Evolutionary conservation across 169 alveolate genomes (phyloP), one percentile per base, ranked within the genome.

Genomic region (Babesia gibsoni): DNA sequence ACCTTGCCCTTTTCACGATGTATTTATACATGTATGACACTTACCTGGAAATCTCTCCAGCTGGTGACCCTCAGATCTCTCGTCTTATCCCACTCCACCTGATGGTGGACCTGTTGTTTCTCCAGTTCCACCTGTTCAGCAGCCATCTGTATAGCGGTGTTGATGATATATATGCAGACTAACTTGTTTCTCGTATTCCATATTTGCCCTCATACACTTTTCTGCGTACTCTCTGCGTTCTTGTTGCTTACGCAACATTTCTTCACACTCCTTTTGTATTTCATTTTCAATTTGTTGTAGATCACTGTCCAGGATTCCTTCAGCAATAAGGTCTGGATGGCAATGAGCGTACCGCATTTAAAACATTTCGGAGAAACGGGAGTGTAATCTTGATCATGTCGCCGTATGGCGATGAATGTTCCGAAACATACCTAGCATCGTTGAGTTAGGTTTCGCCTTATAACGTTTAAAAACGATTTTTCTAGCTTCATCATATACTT

Each of bases 141-240:
- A 36, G 67, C 78, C 58, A 74, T 33, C 73, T 74, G 56, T 29
- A 18, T 10, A 52, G 10, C 29, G 16, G 9, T 23, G 33, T 18
- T 2, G 23, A n/a, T 1, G 4, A 1, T 2, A 6, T 45, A 30
- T 49, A 52, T 35, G 54, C 52, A 43, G 70, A 57, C 75, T 58
- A 33, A 74, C 84, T 66, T 83, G 86, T 39, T 77, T 80, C 58
- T 70, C 91, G 73, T 83, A 83, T 58, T 80, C 82, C 74, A 88
- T 59, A 65, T 91, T 91, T 5, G 95, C 94, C 27, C 68, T 46
- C 49, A 87, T 75, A 59, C 94, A 89, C 42, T 75, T 83, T 72
- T 91, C 92, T 23, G 94, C 93, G 58, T 91, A 91, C 74, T 91
- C 95, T 32, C 81, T 73, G 59, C 90, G 70, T 22, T 91, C 95